Conservation (phyloP, 1,284 basidiomycete genomes). For the Leccinum subspadiceum region DNA sequence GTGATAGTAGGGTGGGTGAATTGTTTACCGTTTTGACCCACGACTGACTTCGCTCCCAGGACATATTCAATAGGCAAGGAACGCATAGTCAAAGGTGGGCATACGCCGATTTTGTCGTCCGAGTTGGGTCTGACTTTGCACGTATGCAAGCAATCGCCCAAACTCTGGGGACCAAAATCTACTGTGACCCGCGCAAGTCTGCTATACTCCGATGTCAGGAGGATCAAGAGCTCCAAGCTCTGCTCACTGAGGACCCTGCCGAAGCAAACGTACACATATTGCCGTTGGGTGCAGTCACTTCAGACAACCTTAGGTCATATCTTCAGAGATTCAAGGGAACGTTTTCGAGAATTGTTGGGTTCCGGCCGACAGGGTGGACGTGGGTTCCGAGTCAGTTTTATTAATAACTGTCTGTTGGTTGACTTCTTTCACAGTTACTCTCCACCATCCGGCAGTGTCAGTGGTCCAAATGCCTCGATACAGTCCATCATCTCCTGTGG, state of each 20-base stretch:
- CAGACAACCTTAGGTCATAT: conserved; percentile 79
- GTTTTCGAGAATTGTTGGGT: conserved; percentile 77
- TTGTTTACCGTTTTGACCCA: not conserved
- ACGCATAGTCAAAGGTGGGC: conserved; percentile 86
- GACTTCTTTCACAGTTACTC: conserved; percentile 53
- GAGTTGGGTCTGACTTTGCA: too few relatives aligned
- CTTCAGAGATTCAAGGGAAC: conserved; percentile 71
- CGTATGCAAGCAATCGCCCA: conserved; percentile 55
- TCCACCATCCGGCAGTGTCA: conserved; percentile 69
- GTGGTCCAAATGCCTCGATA: conserved; percentile 61
- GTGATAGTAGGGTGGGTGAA: conserved; percentile 80
- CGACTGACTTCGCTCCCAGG: conserved; percentile 36
- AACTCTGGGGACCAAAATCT: conserved; percentile 82
- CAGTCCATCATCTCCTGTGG: conserved; percentile 64
- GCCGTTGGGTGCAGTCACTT: conserved; percentile 75
- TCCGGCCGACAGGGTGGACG: conserved; percentile 95
- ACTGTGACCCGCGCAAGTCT: conserved; percentile 83
- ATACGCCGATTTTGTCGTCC: not conserved
- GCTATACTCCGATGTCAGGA: conserved; percentile 79
- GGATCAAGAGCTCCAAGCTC: conserved; percentile 76
- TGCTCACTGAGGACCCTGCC: conserved; percentile 78
- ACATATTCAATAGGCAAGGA: conserved; percentile 99
- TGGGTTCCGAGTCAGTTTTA: not conserved
- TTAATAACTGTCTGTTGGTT: not conserved
- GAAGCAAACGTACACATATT: conserved; percentile 85